Conservation (phyloP, 148 eudicot species). For the Heliosperma pusillum region DNA sequence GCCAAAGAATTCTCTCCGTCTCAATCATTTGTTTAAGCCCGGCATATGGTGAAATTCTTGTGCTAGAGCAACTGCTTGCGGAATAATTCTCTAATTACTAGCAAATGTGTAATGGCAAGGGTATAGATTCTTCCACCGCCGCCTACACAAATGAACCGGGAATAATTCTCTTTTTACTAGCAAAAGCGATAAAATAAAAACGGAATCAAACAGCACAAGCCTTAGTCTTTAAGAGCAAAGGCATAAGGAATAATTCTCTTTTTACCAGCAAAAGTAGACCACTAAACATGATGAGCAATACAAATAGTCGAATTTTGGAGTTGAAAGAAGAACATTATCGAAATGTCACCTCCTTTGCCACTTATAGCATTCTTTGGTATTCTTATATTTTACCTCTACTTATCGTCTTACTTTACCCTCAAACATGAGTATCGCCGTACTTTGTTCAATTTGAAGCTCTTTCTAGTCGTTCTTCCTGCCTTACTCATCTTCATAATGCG, state of each 20-base stretch:
- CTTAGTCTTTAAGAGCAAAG: background rate
- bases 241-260: background rate
- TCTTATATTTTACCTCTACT: slow-evolving; percentile 27
- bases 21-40: too few species aligned
- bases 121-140: background rate
- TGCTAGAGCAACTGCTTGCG: too few species aligned
- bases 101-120: background rate
- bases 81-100: too few species aligned
- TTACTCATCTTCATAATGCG: slow-evolving; percentile 28
- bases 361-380: slow-evolving; percentile 27
- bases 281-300: background rate
- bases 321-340: background rate
- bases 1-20: too few species aligned
- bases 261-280: background rate
- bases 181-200: background rate
- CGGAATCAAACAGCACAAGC: background rate
- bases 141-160: background rate
- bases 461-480: slow-evolving; percentile 29
- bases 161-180: background rate
- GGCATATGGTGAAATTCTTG: too few species aligned
- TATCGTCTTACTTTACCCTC: slow-evolving; percentile 21
- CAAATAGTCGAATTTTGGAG: background rate
- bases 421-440: slow-evolving; percentile 25
- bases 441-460: slow-evolving; percentile 19
- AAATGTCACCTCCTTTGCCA: slow-evolving; percentile 33